phyloP scores from a whole-genome alignment of 768 basidiomycete genomes.

The Kwoniella shandongensis region DNA sequence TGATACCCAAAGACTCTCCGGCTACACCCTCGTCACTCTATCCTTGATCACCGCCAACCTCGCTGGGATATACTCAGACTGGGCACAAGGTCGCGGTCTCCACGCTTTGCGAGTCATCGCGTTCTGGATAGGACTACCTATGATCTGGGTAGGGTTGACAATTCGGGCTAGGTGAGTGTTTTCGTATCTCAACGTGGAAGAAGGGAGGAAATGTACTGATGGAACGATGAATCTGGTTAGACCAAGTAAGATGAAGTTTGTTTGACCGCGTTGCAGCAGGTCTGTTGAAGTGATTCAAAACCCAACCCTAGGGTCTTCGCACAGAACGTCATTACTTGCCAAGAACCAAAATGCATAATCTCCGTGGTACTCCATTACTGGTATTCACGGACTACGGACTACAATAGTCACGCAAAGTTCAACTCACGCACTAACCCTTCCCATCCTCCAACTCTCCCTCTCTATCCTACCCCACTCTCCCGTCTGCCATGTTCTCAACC shows the following conservation, averaged over 20 bases:
- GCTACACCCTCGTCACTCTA: slow-evolving; percentile 67
- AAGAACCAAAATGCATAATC: too few species aligned
- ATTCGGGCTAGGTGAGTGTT: slow-evolving; percentile 40
- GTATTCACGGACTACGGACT: too few species aligned
- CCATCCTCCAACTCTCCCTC: not conserved
- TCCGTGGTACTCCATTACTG: too few species aligned
- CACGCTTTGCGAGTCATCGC: slow-evolving; percentile 32
- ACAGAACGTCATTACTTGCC: too few species aligned
- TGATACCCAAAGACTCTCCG: slow-evolving; percentile 61
- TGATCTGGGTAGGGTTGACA: slow-evolving; percentile 38
- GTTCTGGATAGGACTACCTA: slow-evolving; percentile 43
- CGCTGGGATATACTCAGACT: slow-evolving; percentile 69
- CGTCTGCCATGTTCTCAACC: slow-evolving; percentile 2
- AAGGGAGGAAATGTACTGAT: not conserved
- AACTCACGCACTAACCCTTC: too few species aligned
- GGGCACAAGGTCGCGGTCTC: slow-evolving; percentile 54
- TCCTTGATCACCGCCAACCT: slow-evolving; percentile 67
- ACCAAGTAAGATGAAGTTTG: slow-evolving; percentile 40
- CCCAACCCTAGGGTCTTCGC: too few species aligned
- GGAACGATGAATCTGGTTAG: slow-evolving; percentile 5
- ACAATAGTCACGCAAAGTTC: too few species aligned
- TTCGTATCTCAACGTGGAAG: not conserved
- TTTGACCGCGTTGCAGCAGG: not conserved
- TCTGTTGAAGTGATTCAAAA: too few species aligned
- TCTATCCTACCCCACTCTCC: not conserved